Percentiles rank a stretch among this genome's conserved stretches.
Evolutionary conservation across 2,329 filamentous ascomycete genomes (phyloP).

Genomic region (Fusarium chaquense): DNA sequence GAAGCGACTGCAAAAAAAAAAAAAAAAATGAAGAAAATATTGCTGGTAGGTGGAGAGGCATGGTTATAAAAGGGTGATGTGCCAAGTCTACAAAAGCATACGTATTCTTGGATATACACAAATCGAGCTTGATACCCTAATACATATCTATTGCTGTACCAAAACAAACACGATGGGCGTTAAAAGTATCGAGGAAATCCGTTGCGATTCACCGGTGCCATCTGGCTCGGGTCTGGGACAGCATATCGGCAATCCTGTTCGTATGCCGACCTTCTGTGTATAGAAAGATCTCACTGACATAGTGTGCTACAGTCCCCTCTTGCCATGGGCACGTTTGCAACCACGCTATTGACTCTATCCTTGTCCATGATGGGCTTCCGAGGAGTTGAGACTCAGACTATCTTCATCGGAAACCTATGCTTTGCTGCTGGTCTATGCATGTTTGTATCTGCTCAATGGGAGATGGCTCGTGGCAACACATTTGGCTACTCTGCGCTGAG

Average conservation of each 20-base stretch:
- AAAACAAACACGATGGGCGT: neutral
- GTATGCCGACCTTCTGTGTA: neutral
- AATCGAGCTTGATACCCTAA: neutral
- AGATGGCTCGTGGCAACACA: conserved; percentile 46
- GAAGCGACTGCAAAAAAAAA: neutral
- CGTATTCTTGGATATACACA: neutral
- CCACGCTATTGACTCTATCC: conserved; percentile 45
- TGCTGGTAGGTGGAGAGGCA: neutral
- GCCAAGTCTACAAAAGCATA: conserved; percentile 13
- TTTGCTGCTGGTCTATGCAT: conserved; percentile 48
- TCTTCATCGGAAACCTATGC: conserved; percentile 48
- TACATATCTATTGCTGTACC: neutral
- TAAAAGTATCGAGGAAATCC: conserved; percentile 26
- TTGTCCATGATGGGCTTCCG: conserved; percentile 49
- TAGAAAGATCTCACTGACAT: neutral
- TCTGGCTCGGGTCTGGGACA: neutral
- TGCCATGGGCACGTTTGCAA: conserved; percentile 49
- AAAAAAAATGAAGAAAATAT: neutral
- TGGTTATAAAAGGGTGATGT: conserved; percentile 11
- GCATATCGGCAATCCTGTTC: conserved; percentile 28
- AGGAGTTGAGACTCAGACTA: conserved; percentile 45
- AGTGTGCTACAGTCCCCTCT: conserved; percentile 24
- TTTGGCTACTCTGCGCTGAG: conserved; percentile 48
- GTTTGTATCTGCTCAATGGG: conserved; percentile 49
- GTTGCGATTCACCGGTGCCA: conserved; percentile 9